Evolutionary conservation across 768 basidiomycete species (phyloP).

Genomic region (Boletus patriciae): DNA sequence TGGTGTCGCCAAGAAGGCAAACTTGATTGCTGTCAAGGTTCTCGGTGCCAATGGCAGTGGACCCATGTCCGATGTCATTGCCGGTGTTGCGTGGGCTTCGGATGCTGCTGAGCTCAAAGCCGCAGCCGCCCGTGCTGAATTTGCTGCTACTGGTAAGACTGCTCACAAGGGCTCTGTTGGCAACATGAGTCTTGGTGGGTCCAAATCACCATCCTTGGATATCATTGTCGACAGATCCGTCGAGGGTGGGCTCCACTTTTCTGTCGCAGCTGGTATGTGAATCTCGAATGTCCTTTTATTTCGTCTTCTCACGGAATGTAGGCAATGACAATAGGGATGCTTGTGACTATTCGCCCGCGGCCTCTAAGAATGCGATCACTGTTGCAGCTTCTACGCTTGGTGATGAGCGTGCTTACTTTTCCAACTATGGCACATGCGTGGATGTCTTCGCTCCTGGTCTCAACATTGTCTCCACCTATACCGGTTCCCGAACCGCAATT

Average conservation of each 20-base stretch:
- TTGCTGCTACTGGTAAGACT: constrained; percentile 71
- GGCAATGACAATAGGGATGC: constrained; percentile 86
- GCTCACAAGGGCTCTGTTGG: constrained; percentile 92
- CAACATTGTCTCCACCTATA: constrained; percentile 90
- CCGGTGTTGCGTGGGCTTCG: constrained; percentile 83
- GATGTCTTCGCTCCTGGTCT: constrained; percentile 91
- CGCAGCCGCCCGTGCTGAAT: constrained; percentile 60
- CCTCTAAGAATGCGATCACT: constrained; percentile 85
- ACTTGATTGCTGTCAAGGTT: constrained; percentile 89
- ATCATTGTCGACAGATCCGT: constrained; percentile 84
- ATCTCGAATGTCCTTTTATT: neutral
- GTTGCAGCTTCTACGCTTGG: constrained; percentile 87
- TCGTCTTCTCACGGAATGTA: constrained; percentile 23
- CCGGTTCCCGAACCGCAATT: constrained; percentile 54
- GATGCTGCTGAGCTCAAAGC: constrained; percentile 60
- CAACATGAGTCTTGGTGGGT: constrained; percentile 98
- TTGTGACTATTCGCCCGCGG: constrained; percentile 91
- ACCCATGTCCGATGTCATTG: constrained; percentile 90
- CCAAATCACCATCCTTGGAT: constrained; percentile 85
- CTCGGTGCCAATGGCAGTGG: constrained; percentile 94
- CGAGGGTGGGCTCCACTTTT: constrained; percentile 84
- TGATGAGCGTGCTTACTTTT: constrained; percentile 88
- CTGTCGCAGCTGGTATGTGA: constrained; percentile 88
- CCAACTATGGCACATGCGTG: constrained; percentile 88
- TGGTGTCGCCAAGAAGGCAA: constrained; percentile 93